phyloP scores from a whole-genome alignment of 352 stramenopile species.

The Phytophthora aleatoria region DNA sequence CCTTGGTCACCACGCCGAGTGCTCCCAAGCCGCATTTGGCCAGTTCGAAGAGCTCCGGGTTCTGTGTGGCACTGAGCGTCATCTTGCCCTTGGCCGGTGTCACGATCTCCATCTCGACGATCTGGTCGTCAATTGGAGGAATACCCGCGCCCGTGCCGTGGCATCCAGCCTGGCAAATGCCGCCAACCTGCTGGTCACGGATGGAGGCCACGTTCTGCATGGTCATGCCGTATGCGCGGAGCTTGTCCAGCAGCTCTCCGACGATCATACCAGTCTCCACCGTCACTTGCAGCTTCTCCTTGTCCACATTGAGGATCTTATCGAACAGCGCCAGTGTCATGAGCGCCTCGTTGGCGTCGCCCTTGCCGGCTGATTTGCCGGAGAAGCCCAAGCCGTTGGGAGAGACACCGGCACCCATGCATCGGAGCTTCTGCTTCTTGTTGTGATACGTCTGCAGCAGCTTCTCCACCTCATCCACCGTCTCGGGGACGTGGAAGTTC shows the following conservation, averaged over 20 bases:
- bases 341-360: conserved; percentile 66
- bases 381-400: conserved; percentile 97
- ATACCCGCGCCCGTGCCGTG: conserved; percentile 96
- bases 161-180: conserved; percentile 95
- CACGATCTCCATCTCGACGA: conserved; percentile 95
- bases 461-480: conserved; percentile 69
- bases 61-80: conserved; percentile 78
- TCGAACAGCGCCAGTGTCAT: conserved; percentile 95
- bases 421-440: conserved; percentile 86
- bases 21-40: conserved; percentile 95
- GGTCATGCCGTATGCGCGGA: conserved; percentile 89
- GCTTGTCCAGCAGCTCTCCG: conserved; percentile 75
- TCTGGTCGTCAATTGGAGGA: conserved; percentile 97
- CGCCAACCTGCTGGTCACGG: conserved; percentile 97
- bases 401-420: conserved; percentile 95
- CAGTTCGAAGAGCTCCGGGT: conserved; percentile 90
- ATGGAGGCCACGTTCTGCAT: conserved; percentile 99
- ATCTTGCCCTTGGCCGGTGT: conserved; percentile 93
- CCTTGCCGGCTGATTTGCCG: conserved; percentile 25
- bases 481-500: conserved; percentile 73
- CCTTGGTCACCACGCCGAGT: conserved; percentile 96
- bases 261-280: conserved; percentile 86
- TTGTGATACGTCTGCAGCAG: conserved; percentile 63
- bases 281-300: conserved; percentile 91
- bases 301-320: conserved; percentile 91